These are phyloP conservation scores for Brassica napus DNA, from an alignment of 345 rosid species.

Conservation along the genomic window DNA sequence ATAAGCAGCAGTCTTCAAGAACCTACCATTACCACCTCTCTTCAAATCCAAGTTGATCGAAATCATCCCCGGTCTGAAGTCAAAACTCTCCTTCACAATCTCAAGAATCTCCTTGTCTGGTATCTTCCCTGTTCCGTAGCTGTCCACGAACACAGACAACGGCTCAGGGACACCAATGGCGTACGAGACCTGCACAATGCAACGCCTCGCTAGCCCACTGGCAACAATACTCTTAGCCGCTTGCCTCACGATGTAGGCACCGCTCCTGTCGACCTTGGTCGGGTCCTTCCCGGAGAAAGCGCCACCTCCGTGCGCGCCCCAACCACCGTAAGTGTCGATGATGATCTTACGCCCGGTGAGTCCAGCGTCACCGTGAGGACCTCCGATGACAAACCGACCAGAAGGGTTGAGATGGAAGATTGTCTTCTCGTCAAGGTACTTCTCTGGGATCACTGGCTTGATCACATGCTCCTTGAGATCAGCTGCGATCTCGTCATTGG, in stretches of 20 bases:
- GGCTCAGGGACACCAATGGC: conserved; percentile 50
- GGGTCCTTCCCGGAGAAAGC: conserved; percentile 85
- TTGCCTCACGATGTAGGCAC: conserved; percentile 68
- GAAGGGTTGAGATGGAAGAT: conserved; percentile 88
- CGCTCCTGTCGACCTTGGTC: conserved; percentile 76
- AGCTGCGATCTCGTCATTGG: conserved; percentile 48
- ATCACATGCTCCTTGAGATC: conserved; percentile 59
- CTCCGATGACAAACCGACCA: conserved; percentile 78
- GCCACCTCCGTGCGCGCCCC: conserved; percentile 90
- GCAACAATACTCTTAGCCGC: conserved; percentile 48
- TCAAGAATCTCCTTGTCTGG: conserved; percentile 47
- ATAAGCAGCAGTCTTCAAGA: conserved; percentile 50
- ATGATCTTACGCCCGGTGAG: conserved; percentile 83
- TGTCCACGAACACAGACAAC: conserved; percentile 46
- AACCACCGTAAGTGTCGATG: conserved; percentile 74
- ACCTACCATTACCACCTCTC: conserved; percentile 50
- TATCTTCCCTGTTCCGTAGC: conserved; percentile 40
- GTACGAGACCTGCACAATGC: conserved; percentile 45
- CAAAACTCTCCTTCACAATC: conserved; percentile 46
- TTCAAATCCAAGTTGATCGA: conserved; percentile 46
- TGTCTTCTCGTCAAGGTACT: conserved; percentile 78
- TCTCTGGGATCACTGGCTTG: conserved; percentile 69
- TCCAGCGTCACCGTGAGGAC: conserved; percentile 85
- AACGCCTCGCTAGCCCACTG: conserved; percentile 40
- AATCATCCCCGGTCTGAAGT: conserved; percentile 48